Conservation (phyloP, 202 grass and related monocot genomes). For the Alloteropsis angusta region DNA sequence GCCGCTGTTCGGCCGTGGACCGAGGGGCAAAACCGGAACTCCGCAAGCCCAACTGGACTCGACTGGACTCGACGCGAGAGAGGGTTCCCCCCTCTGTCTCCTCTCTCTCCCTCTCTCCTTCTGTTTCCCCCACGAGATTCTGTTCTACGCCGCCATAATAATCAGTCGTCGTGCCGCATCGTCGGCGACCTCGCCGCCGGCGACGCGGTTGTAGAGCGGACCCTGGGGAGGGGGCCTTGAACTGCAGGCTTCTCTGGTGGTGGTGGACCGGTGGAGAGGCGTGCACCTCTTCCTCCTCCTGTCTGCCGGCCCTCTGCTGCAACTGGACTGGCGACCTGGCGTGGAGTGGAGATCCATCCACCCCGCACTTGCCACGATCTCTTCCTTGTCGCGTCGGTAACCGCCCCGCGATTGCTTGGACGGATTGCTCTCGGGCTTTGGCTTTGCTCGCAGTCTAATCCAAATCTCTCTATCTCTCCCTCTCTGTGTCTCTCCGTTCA, state of each 20-base stretch:
- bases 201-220: neutral
- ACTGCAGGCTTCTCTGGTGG: neutral
- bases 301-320: neutral
- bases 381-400: slow-evolving; percentile 24
- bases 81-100: neutral
- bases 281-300: neutral
- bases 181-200: slow-evolving; percentile 18
- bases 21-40: neutral
- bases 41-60: neutral
- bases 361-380: slow-evolving; percentile 20
- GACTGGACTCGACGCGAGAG: neutral
- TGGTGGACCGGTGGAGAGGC: neutral
- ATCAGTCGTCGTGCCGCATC: neutral
- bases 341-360: slow-evolving; percentile 35
- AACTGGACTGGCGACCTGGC: slow-evolving; percentile 19
- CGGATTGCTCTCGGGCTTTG: neutral
- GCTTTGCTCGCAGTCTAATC: slow-evolving; percentile 1
- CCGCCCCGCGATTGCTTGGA: slow-evolving; percentile 1
- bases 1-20: neutral
- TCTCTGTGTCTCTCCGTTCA: neutral
- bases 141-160: neutral
- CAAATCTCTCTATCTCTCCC: neutral
- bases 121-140: neutral
- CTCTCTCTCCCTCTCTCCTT: neutral
- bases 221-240: neutral